A percentile compares a stretch with the other conserved stretches of the same genome.
Evolutionary conservation across 2,329 filamentous ascomycete species (phyloP).

Genomic region (Ophiostoma novo-ulmi): DNA sequence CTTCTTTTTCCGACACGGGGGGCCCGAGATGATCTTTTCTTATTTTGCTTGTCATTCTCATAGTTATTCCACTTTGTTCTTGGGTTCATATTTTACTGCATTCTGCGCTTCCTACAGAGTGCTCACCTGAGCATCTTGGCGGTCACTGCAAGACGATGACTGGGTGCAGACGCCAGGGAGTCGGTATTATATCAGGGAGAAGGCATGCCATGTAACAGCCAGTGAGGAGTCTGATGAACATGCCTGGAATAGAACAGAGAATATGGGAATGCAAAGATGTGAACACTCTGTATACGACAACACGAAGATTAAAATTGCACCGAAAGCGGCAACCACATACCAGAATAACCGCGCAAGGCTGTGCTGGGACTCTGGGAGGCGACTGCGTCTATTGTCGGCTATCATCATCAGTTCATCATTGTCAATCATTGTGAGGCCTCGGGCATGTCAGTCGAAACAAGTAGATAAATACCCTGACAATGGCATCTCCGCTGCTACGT

Average conservation of each 20-base stretch:
- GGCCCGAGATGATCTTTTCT: not conserved
- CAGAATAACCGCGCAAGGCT: conserved; percentile 4
- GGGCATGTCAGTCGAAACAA: not conserved
- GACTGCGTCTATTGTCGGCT: not conserved
- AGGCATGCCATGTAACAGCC: no score
- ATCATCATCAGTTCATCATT: not conserved
- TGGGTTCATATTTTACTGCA: no score
- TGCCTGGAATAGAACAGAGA: no score
- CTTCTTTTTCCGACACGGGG: not conserved
- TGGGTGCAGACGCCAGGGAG: not conserved
- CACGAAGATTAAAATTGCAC: no score
- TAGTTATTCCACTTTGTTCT: no score
- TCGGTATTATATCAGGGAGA: no score
- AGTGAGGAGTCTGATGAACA: no score
- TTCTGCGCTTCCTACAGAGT: not conserved
- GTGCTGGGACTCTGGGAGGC: not conserved
- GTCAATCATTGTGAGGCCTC: not conserved
- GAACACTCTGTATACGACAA: no score
- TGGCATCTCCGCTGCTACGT: not conserved
- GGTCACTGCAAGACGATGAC: not conserved
- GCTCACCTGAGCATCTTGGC: not conserved
- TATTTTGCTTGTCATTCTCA: not conserved
- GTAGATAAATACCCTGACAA: not conserved
- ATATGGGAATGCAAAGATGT: no score
- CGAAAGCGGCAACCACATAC: no score